Percentiles rank a stretch among this genome's conserved stretches.
Conservation (phyloP, 495 filamentous ascomycete genomes). For the Trichoderma gamsii region DNA sequence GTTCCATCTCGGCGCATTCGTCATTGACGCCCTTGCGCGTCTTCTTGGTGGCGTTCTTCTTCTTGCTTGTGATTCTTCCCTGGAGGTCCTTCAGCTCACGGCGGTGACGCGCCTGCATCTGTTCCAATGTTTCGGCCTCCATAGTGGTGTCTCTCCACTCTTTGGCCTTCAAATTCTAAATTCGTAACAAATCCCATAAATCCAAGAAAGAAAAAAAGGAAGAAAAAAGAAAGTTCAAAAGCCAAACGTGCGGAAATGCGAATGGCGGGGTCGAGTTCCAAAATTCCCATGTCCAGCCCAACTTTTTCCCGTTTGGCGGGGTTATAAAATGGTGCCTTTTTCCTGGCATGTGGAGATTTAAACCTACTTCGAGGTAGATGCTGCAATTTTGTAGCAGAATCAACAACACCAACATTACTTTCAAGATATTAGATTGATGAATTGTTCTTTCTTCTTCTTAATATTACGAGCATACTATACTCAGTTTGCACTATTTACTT, state of each 20-base stretch:
- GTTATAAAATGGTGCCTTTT: neutral
- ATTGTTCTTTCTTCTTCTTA: neutral
- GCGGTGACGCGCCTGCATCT: constrained; percentile 69
- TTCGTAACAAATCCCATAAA: neutral
- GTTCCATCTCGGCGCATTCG: constrained; percentile 71
- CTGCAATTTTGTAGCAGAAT: too few species aligned
- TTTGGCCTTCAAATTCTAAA: neutral
- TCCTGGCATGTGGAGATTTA: neutral
- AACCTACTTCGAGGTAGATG: too few species aligned
- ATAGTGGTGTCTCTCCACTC: constrained; percentile 11
- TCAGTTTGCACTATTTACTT: neutral
- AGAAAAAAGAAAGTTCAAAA: too few species aligned
- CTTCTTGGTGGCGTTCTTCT: constrained; percentile 93
- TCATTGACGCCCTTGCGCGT: constrained; percentile 83
- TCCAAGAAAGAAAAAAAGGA: too few species aligned
- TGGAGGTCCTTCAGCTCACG: constrained; percentile 87
- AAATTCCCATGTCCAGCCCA: neutral
- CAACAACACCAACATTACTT: too few species aligned
- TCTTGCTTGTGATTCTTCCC: constrained; percentile 80
- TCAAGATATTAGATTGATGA: too few species aligned
- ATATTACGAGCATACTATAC: neutral
- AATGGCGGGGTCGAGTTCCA: constrained; percentile 5
- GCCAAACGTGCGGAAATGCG: neutral
- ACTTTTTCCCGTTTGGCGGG: neutral
- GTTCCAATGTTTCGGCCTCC: constrained; percentile 55